Conservation (phyloP, 163 green algal species). For the Smithsoniella earleae region DNA sequence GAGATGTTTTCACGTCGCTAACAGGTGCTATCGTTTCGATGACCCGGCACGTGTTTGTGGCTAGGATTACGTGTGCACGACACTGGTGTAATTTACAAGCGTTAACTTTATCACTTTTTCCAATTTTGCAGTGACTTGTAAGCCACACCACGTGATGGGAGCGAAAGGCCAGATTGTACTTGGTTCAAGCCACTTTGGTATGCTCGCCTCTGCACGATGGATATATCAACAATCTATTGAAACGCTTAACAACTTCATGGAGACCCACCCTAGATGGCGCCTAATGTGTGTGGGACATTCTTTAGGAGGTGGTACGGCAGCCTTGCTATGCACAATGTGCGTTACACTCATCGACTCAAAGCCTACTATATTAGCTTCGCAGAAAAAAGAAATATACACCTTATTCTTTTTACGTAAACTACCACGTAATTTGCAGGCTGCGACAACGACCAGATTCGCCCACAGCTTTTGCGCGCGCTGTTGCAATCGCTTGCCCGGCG, state of each 20-base stretch:
- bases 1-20: constrained; percentile 11
- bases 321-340: constrained; percentile 15
- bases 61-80: no score
- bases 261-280: not conserved
- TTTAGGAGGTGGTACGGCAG: constrained; percentile 6
- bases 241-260: not conserved
- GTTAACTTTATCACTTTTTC: no score
- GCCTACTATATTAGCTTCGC: no score
- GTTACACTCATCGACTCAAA: no score
- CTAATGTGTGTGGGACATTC: constrained; percentile 12
- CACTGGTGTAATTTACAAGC: no score
- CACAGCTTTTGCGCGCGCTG: not conserved
- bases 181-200: constrained; percentile 20
- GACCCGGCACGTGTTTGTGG: no score
- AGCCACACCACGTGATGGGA: constrained; percentile 17
- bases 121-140: constrained; percentile 19
- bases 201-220: constrained; percentile 5
- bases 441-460: not conserved
- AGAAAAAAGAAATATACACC: no score
- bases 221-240: not conserved
- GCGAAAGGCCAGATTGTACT: not conserved
- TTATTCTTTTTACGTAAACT: no score
- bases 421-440: no score
- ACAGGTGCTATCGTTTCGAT: no score
- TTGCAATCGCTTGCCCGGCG: constrained; percentile 7